Conservation (phyloP, 495 filamentous ascomycete genomes). For the Copromyces sp. region DNA sequence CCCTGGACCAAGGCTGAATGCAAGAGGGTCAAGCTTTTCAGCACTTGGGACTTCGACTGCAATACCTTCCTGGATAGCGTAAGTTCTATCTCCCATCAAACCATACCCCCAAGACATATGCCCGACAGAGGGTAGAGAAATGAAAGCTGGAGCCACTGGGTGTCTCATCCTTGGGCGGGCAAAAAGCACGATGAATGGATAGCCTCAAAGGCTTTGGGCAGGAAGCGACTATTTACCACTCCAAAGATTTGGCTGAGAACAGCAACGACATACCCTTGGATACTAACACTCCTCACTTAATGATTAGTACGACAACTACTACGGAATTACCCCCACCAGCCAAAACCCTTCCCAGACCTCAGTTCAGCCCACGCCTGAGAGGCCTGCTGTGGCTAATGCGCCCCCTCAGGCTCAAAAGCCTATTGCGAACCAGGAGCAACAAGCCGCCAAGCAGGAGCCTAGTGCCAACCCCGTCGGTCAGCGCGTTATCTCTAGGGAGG, state of each 20-base stretch:
- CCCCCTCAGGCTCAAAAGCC: slow-evolving; percentile 13
- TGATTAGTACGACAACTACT: slow-evolving; percentile 35
- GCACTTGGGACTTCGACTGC: slow-evolving; percentile 94
- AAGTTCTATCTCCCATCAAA: slow-evolving; percentile 40
- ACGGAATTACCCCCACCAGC: slow-evolving; percentile 17
- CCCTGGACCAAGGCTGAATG: slow-evolving; percentile 84
- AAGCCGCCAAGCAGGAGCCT: slow-evolving; percentile 7
- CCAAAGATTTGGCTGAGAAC: not conserved
- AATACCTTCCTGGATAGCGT: slow-evolving; percentile 81
- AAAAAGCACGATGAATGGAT: not conserved
- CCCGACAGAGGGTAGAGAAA: slow-evolving; percentile 15
- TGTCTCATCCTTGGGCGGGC: not conserved
- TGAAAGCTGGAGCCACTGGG: not conserved
- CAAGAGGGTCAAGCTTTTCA: slow-evolving; percentile 74
- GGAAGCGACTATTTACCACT: not conserved
- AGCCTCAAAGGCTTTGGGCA: not conserved
- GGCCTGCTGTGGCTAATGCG: not conserved
- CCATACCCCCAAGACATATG: slow-evolving; percentile 24
- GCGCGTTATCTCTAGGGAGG: slow-evolving; percentile 56
- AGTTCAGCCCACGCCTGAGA: not conserved
- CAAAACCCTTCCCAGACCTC: slow-evolving; percentile 25
- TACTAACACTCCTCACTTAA: slow-evolving; percentile 7
- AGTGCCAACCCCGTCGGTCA: slow-evolving; percentile 29
- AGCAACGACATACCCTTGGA: slow-evolving; percentile 1
- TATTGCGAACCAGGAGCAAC: slow-evolving; percentile 7